A percentile compares a stretch with the other conserved stretches of the same genome.
These are phyloP conservation scores for Pythium dissotocum DNA, from an alignment of 352 stramenopile species.

Conservation along the genomic window DNA sequence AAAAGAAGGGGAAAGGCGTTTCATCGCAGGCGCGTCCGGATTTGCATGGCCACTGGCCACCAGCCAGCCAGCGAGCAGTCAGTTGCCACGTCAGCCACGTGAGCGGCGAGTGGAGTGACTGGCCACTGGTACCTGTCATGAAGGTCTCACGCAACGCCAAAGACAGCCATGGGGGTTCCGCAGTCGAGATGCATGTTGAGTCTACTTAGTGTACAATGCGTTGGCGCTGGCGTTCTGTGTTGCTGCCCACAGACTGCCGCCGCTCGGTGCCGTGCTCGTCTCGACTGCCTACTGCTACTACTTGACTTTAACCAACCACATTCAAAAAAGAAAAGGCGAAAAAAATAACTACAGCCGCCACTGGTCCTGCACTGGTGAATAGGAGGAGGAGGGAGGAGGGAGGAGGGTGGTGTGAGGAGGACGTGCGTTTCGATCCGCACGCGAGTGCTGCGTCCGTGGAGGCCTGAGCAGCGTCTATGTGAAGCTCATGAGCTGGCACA, in stretches of 20 bases:
- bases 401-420: not conserved
- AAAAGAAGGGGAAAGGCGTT: not conserved
- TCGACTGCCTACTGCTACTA: not conserved
- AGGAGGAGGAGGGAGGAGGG: too few species aligned
- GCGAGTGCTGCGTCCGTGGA: not conserved
- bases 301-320: not conserved
- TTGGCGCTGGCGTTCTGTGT: not conserved
- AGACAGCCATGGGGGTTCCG: not conserved
- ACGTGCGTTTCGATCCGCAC: not conserved
- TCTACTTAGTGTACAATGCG: not conserved
- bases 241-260: not conserved
- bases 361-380: not conserved
- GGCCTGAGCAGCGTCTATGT: conserved; percentile 37
- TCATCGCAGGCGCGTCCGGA: not conserved
- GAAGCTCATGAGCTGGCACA: conserved; percentile 82
- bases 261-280: not conserved
- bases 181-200: not conserved
- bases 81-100: not conserved
- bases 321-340: not conserved
- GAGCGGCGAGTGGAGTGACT: not conserved
- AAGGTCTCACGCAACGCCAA: not conserved
- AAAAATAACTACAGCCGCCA: not conserved
- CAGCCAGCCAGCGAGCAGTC: too few species aligned
- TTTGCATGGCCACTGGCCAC: not conserved
- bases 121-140: too few species aligned